phyloP scores from a whole-genome alignment of 148 eudicot species.

The Rheum nobile region DNA sequence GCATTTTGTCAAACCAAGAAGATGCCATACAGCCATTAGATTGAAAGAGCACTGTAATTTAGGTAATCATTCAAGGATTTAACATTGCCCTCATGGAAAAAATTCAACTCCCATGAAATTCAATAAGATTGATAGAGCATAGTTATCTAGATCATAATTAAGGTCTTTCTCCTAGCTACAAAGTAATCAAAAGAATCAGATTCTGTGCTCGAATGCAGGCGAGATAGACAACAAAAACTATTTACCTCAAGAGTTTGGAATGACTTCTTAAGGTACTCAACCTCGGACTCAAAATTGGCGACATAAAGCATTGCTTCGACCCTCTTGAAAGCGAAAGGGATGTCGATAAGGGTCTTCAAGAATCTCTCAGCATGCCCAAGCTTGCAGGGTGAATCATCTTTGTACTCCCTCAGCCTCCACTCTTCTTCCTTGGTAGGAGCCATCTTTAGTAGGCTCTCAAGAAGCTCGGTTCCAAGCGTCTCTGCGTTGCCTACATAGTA shows the following conservation, averaged over 20 bases:
- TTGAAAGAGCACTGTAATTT: not conserved
- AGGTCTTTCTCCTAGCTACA: too few species aligned
- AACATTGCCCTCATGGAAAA: too few species aligned
- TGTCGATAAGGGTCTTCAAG: constrained; percentile 68
- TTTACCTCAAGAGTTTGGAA: constrained; percentile 86
- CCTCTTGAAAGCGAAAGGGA: constrained; percentile 88
- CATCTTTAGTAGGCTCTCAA: constrained; percentile 86
- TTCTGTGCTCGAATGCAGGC: too few species aligned
- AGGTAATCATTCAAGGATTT: too few species aligned
- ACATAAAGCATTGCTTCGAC: constrained; percentile 76
- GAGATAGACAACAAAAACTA: not conserved
- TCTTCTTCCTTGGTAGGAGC: constrained; percentile 96
- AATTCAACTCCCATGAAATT: too few species aligned
- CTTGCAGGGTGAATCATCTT: constrained; percentile 81
- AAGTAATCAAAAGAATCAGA: too few species aligned
- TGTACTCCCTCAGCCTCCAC: constrained; percentile 65
- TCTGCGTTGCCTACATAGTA: constrained; percentile 63
- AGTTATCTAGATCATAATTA: too few species aligned
- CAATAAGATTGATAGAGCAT: too few species aligned
- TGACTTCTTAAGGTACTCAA: constrained; percentile 77
- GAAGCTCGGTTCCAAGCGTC: constrained; percentile 74
- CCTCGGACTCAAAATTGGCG: constrained; percentile 79
- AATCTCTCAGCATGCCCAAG: constrained; percentile 92
- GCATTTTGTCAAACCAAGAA: constrained; percentile 52
- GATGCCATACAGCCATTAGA: not conserved